Base-by-base conservation (phyloP, 257 asterid genomes). In the Penstemon eatonii region DNA sequence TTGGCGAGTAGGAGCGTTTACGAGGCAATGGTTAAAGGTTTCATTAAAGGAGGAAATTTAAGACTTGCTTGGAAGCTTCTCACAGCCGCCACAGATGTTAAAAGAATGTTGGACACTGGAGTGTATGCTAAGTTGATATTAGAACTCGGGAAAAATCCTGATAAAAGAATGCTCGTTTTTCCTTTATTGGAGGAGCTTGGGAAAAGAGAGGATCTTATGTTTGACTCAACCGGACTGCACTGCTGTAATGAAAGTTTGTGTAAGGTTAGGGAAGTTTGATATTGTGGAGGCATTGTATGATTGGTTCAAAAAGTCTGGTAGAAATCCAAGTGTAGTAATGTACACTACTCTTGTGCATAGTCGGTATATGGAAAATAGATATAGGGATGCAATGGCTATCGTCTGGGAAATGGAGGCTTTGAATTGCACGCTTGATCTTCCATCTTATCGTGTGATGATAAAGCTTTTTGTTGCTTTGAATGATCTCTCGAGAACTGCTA, bases 171-270 rank as follows among this genome's bases (percentile, higher is more conserved):
- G 63, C 70, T 81, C 1, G 80, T 81, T 0, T 51, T 80, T 71
- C 79, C 78, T 10, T 78, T 91, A 67, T 76, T 91, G 51, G 91
- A 87, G 70, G 95, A 91, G 76, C 95, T 91, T n/a, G 95, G 87
- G 6, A 77, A 60, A 60, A 85, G 96, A 78, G 95, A 85, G 44
- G 91, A 89, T 63, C 79, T 91, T 63, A 71, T 73, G 58, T 70
- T 70, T 89, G 69, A 80, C 68, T 52, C 86, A 66, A 60, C 91
- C 79, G 68, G 97, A 89, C 69, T 91, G 95, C 60, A 89, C 95
- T 0, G 85, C 90, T 18, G 63, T 91, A 57, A 89, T 91, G 96
- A 87, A 87, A 76, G 83, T 83, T 19, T 87, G 95, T 64, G 25
- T 76, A 19, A 81, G 75, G 80, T 60, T 91, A 43, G 80, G 86